Base-by-base conservation (phyloP, 1,284 basidiomycete species). In the Rhodotorula sp. region DNA sequence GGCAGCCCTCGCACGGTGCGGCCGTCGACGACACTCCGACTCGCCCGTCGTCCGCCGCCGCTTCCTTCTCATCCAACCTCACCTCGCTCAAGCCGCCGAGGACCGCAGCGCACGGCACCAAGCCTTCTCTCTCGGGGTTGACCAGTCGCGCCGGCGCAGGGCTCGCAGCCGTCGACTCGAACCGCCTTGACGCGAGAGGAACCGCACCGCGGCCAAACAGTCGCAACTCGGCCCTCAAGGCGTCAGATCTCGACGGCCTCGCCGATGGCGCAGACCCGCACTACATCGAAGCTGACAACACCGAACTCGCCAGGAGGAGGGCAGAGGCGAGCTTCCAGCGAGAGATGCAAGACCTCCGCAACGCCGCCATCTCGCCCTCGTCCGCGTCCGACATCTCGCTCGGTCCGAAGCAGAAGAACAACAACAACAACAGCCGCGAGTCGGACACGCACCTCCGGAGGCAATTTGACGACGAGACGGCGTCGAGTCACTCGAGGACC, bases 231-330 rank as follows among this genome's bases (percentile, higher is more conserved):
- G 23, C 54, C 26, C 62, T 59, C 26, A 48, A 54, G 28, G 66
- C 65, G 57, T 64, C 65, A 23, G 62, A 67, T 28, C 55, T 67
- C 49, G 59, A 67, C 47, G 38, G 47, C n/a, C 48, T 60, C 26
- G 55, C n/a, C 12, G 58, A 43, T 5, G 23, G 19, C 31, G 8
- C n/a, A 10, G 45, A 34, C 18, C 31, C 60, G 14, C 62, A 64
- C 12, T 26, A 60, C 31, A 74, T 73, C 52, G 58, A 66, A 15
- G 48, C 66, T 4, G 74, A 76, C 66, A 68, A 70, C 57, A 74
- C 74, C 10, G 74, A 76, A 47, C 64, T 73, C 18, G 57, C 67
- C 19, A 62, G 74, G 7, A 65, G 67, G 26, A 58, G 64, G 31
- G 62, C 52, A 21, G 68, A 72, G 43, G 72, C 73, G 47, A 49